Base-by-base conservation (phyloP, 768 basidiomycete species). In the Rhizopogon sp. region DNA sequence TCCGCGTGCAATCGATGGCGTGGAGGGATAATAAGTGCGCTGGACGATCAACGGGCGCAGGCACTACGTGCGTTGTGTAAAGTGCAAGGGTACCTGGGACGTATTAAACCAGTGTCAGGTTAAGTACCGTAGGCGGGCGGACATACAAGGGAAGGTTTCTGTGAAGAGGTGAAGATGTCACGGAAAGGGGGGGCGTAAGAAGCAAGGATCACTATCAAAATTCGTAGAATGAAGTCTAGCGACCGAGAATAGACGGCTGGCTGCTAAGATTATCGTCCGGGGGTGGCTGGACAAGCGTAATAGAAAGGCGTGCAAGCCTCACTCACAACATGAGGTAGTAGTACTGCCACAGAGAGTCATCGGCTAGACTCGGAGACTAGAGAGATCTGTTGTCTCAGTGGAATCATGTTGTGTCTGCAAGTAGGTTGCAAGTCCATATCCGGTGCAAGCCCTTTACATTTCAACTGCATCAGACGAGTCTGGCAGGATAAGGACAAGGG, bases 111-210 rank as follows among this genome's bases (percentile, higher is more conserved):
- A 49, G 22, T 37, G 47, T 37, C 35, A 37, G 47, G 47, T 37
- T 49, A 49, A 49, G 47, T 49, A 49, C 35, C 35, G 37, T 39
- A 22, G 14, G 22, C 5, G 14, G 35, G 37, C 22, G 35, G 47
- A 35, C 47, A 49, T 37, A 35, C 20, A 35, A 31, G 46, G 13
- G 31, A 25, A 47, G 46, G 31, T 49, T 25, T 14, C 2, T 37
- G 47, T 49, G 47, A 49, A 37, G 41, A 49, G 47, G 47, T 49
- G 47, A 49, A 20, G 47, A 49, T 37, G 20, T 11, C 47, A 22
- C 47, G 5, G 5, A 49, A 49, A 37, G 31, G 47, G 35, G 47
- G 47, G 47, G 47, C 47, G 47, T 49, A 49, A 49, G 47, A 49
- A 49, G 47, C 47, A 49, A 35, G 47, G 14, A 49, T 39, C 14